Percentiles rank a stretch among this genome's conserved stretches.
Conservation (phyloP, 1,139 yeast genomes). For the Blastobotrys aristatus region DNA sequence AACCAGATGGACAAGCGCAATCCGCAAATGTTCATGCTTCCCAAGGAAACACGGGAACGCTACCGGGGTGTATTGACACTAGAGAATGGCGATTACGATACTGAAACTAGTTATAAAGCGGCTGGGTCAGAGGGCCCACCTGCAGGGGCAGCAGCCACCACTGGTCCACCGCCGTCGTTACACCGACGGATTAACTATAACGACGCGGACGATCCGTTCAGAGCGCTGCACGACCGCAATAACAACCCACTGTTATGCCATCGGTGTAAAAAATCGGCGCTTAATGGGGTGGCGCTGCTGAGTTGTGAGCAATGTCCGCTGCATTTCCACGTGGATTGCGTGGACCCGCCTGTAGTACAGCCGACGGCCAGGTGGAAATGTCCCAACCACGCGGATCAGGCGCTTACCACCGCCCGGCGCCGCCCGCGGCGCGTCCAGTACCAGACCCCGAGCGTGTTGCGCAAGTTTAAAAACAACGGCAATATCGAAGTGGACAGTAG, state of each 20-base stretch:
- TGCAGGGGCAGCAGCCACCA: background rate
- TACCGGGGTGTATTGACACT: slow-evolving; percentile 71
- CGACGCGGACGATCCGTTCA: slow-evolving; percentile 58
- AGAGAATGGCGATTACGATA: slow-evolving; percentile 65
- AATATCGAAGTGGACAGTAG: slow-evolving; percentile 37
- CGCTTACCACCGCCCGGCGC: slow-evolving; percentile 40
- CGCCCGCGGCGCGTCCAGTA: slow-evolving; percentile 52
- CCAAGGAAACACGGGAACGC: slow-evolving; percentile 62
- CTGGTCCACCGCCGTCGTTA: background rate
- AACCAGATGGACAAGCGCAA: slow-evolving; percentile 54
- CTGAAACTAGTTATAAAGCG: slow-evolving; percentile 37
- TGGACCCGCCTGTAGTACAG: slow-evolving; percentile 75
- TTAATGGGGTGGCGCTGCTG: slow-evolving; percentile 49
- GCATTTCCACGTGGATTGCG: slow-evolving; percentile 92
- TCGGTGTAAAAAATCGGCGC: slow-evolving; percentile 69
- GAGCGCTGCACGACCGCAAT: slow-evolving; percentile 49
- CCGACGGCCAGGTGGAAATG: slow-evolving; percentile 88
- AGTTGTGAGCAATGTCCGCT: slow-evolving; percentile 83
- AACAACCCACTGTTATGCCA: slow-evolving; percentile 68
- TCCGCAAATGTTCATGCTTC: slow-evolving; percentile 71
- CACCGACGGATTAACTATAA: slow-evolving; percentile 14
- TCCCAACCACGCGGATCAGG: slow-evolving; percentile 73
- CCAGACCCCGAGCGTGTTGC: slow-evolving; percentile 51
- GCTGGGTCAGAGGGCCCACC: too few species aligned
- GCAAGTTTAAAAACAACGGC: slow-evolving; percentile 62